These are phyloP conservation scores for Leccinum variicolor DNA, from an alignment of 768 basidiomycete species.

Conservation along the genomic window DNA sequence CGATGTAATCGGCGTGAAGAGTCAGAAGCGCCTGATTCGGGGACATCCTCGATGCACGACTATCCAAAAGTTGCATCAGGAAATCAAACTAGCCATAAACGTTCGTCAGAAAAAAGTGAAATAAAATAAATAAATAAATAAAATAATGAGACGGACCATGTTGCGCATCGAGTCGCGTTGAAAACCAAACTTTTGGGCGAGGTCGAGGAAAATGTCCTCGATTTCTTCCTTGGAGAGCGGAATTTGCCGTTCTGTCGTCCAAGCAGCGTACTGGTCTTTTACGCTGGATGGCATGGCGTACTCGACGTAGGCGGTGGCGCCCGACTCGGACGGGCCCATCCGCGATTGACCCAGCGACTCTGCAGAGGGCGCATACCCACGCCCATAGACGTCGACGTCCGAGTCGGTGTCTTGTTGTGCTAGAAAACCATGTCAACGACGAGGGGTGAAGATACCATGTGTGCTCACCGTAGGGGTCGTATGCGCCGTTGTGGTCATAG, in stretches of 20 bases:
- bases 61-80: slow-evolving; percentile 95
- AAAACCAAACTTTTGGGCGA: slow-evolving; percentile 98
- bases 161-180: slow-evolving; percentile 94
- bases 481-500: slow-evolving; percentile 63
- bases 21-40: slow-evolving; percentile 94
- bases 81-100: slow-evolving; percentile 75
- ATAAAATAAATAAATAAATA: slow-evolving; percentile 12
- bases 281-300: slow-evolving; percentile 50
- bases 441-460: slow-evolving; percentile 1
- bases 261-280: slow-evolving; percentile 90
- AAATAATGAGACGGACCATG: slow-evolving; percentile 57
- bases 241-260: slow-evolving; percentile 88
- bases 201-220: slow-evolving; percentile 95
- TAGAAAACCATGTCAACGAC: slow-evolving; percentile 25
- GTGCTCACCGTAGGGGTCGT: slow-evolving; percentile 59
- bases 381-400: slow-evolving; percentile 70
- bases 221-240: slow-evolving; percentile 99
- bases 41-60: slow-evolving; percentile 94
- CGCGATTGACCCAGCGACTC: slow-evolving; percentile 70
- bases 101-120: slow-evolving; percentile 4
- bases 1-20: slow-evolving; percentile 97
- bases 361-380: slow-evolving; percentile 65
- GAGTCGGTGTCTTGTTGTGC: slow-evolving; percentile 84
- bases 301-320: slow-evolving; percentile 69
- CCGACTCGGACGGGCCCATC: slow-evolving; percentile 61